phyloP scores from a whole-genome alignment of 352 stramenopile genomes.

The Phytopythium montanum region DNA sequence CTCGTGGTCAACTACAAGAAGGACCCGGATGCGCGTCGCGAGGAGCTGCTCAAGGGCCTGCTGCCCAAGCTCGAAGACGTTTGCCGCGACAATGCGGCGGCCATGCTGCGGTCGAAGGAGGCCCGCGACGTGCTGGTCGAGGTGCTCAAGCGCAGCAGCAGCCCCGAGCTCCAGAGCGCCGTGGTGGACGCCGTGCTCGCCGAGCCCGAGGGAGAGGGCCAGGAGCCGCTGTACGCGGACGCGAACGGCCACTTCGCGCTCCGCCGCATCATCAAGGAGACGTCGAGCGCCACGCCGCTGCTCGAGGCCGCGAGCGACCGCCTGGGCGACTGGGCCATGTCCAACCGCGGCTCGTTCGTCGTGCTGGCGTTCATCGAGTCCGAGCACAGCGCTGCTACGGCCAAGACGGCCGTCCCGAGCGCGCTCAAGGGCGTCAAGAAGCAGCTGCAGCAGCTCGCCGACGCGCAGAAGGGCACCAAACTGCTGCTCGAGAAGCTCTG shows the following conservation, averaged over 20 bases:
- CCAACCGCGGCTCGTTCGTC: slow-evolving; percentile 83
- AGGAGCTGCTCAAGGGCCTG: slow-evolving; percentile 74
- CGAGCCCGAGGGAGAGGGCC: slow-evolving; percentile 26
- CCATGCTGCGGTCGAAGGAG: slow-evolving; percentile 76
- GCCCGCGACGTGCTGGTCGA: slow-evolving; percentile 79
- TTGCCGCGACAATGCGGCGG: slow-evolving; percentile 51
- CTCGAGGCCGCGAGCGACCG: slow-evolving; percentile 45
- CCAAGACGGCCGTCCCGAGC: slow-evolving; percentile 47
- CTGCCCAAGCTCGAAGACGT: slow-evolving; percentile 82
- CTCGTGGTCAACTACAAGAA: slow-evolving; percentile 88
- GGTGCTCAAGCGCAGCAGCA: slow-evolving; percentile 63
- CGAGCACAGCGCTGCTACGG: slow-evolving; percentile 46
- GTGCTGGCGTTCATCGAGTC: slow-evolving; percentile 78
- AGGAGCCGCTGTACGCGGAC: slow-evolving; percentile 66
- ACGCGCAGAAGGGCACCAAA: slow-evolving; percentile 70
- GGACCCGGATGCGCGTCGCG: slow-evolving; percentile 64
- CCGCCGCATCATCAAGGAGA: slow-evolving; percentile 79
- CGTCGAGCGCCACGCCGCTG: slow-evolving; percentile 41
- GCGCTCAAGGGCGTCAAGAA: slow-evolving; percentile 52
- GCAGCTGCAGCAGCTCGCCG: slow-evolving; percentile 57
- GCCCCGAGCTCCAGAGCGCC: slow-evolving; percentile 38
- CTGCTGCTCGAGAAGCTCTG: slow-evolving; percentile 84
- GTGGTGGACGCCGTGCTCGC: slow-evolving; percentile 44
- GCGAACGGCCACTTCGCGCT: slow-evolving; percentile 69
- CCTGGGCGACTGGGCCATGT: slow-evolving; percentile 48